phyloP scores from a whole-genome alignment of 768 basidiomycete genomes.

The Podaxis rugospora region DNA sequence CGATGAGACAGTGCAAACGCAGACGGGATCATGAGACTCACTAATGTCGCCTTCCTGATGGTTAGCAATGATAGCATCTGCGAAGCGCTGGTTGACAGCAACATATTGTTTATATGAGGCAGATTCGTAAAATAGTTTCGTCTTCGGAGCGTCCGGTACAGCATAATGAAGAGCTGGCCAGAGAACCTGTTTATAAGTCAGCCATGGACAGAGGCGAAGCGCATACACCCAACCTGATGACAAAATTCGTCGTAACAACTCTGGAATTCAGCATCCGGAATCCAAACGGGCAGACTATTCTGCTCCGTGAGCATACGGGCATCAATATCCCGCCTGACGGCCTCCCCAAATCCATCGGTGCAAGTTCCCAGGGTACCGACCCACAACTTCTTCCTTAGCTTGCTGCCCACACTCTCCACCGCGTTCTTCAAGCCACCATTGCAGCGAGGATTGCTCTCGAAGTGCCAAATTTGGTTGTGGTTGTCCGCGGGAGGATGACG shows the following conservation, averaged over 20 bases:
- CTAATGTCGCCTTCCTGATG: slow-evolving; percentile 87
- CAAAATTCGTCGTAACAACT: slow-evolving; percentile 85
- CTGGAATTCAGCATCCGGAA: slow-evolving; percentile 74
- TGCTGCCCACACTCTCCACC: slow-evolving; percentile 58
- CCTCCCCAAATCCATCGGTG: slow-evolving; percentile 60
- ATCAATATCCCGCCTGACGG: slow-evolving; percentile 54
- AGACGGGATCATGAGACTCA: background rate
- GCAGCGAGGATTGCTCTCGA: slow-evolving; percentile 62
- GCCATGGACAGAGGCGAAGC: slow-evolving; percentile 13
- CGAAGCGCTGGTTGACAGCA: slow-evolving; percentile 88
- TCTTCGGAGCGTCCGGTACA: slow-evolving; percentile 84
- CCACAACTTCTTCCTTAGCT: slow-evolving; percentile 47
- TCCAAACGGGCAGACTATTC: slow-evolving; percentile 61
- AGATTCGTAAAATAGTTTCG: slow-evolving; percentile 75
- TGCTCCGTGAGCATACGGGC: slow-evolving; percentile 36
- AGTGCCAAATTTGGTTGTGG: slow-evolving; percentile 32
- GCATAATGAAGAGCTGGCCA: slow-evolving; percentile 89
- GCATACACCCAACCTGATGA: slow-evolving; percentile 55
- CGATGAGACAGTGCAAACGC: background rate
- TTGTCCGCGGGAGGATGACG: slow-evolving; percentile 30
- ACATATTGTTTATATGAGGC: slow-evolving; percentile 82
- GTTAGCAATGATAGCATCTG: slow-evolving; percentile 71
- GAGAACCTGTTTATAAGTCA: slow-evolving; percentile 43
- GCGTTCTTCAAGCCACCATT: slow-evolving; percentile 87
- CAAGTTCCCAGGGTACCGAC: slow-evolving; percentile 74